Evolutionary conservation across 2,329 filamentous ascomycete species (phyloP).

Genomic region (Cladosporium velox): DNA sequence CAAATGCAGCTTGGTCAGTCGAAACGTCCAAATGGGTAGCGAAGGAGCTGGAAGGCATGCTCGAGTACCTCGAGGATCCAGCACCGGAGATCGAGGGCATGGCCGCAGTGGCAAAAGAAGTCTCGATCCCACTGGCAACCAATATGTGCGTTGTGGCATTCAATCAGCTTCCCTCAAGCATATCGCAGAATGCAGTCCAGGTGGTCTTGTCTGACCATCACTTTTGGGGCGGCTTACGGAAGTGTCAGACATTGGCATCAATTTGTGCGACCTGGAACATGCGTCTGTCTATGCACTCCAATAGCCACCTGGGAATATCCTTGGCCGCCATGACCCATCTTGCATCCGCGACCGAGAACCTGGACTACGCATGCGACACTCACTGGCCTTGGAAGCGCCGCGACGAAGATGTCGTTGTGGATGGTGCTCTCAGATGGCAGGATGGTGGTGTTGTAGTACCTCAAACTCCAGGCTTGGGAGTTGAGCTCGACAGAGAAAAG

Average conservation of each 20-base stretch:
- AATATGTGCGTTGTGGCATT: slow-evolving; percentile 11
- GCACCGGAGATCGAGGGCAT: slow-evolving; percentile 12
- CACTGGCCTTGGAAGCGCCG: slow-evolving; percentile 16
- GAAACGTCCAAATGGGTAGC: slow-evolving; percentile 17
- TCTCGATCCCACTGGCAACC: slow-evolving; percentile 10
- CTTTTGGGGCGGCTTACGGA: slow-evolving; percentile 12
- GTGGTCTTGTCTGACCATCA: slow-evolving; percentile 12
- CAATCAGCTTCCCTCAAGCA: slow-evolving; percentile 7
- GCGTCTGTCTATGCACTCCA: slow-evolving; percentile 12
- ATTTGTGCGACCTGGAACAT: slow-evolving; percentile 10
- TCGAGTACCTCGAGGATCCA: slow-evolving; percentile 9
- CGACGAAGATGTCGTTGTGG: slow-evolving; percentile 1
- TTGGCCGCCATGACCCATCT: slow-evolving; percentile 15
- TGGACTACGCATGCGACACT: slow-evolving; percentile 15
- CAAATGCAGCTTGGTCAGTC: slow-evolving; percentile 18
- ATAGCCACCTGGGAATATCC: slow-evolving; percentile 11
- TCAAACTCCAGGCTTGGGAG: not conserved
- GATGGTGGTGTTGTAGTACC: slow-evolving; percentile 13
- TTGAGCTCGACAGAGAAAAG: slow-evolving; percentile 10
- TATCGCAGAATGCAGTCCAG: slow-evolving; percentile 9
- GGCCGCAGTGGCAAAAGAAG: slow-evolving; percentile 8
- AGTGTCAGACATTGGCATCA: slow-evolving; percentile 4
- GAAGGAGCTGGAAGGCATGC: slow-evolving; percentile 17
- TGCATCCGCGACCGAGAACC: slow-evolving; percentile 7
- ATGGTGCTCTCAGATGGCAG: slow-evolving; percentile 9